Base-by-base conservation (phyloP, 2,329 filamentous ascomycete genomes). In the Pyrenochaeta sp. region DNA sequence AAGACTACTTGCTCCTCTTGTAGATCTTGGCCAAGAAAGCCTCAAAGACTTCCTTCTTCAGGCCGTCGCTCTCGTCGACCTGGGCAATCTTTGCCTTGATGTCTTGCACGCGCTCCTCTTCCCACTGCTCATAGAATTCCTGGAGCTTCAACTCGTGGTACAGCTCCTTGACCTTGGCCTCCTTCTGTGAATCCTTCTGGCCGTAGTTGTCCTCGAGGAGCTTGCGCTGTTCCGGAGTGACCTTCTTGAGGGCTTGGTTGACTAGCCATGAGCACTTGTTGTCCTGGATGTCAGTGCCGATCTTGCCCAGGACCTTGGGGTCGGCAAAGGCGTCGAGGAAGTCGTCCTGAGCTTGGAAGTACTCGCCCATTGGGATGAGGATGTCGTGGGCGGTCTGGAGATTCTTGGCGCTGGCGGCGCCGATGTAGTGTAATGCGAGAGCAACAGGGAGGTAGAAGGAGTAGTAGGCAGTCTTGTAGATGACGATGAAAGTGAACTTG, bases 251-350 rank as follows among this genome's bases (percentile, higher is more conserved):
- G 32, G 94, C 94, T 76, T 96, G 87, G 82, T 99, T 99, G 74
- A 99, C 83, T 48, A 99, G 79, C 94, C 94, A 99, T 28, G 90
- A 95, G 82, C 94, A 99, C 83, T 99, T 99, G 84, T 99, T 99
- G 78, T 99, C 94, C 81, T 92, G 87, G 74, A 99, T 99, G 68
- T 99, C 94, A 48, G 94, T 99, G 58, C 94, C 94, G 57, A 97
- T 96, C 84, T 99, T 99, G 74, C 94, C 94, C 71, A 99, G 94
- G 67, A 91, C 84, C 65, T 90, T 85, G 26, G 94, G 91, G 61
- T 93, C 86, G 62, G 93, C 94, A 68, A 94, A 99, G 77, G 95
- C 96, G 81, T 99, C 94, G 39, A 99, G 89, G 78, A 94, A 99
- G 79, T 99, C 94, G 73, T 99, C 94, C 76, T 99, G 94, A 55